These are phyloP conservation scores for Tulasnella calospora DNA, from an alignment of 768 basidiomycete genomes.

Conservation along the genomic window DNA sequence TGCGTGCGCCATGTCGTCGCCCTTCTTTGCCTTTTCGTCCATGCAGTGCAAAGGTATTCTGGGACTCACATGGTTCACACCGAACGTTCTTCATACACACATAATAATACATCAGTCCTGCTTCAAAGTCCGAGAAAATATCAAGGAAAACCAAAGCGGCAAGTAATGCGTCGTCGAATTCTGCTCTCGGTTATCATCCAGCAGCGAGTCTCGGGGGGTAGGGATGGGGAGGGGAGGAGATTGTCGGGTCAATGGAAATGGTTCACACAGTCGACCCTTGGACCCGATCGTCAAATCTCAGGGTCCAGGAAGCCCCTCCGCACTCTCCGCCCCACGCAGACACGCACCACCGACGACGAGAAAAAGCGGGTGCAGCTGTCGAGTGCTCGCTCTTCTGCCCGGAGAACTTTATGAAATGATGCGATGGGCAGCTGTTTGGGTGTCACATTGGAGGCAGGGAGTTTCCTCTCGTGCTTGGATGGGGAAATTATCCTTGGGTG, in stretches of 20 bases:
- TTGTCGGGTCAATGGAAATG: neutral
- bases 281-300: slow-evolving; percentile 10
- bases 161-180: neutral
- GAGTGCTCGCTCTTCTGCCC: neutral
- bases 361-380: neutral
- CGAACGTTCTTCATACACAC: neutral
- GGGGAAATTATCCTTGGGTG: too few species aligned
- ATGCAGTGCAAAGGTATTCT: neutral
- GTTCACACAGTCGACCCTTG: slow-evolving; percentile 8
- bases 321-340: neutral
- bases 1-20: neutral
- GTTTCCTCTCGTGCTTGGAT: too few species aligned
- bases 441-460: neutral
- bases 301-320: neutral
- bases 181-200: neutral
- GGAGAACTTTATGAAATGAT: neutral
- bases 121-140: neutral
- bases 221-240: neutral
- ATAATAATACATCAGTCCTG: neutral
- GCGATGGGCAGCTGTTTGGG: neutral
- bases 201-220: neutral
- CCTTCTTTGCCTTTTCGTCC: neutral
- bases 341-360: neutral
- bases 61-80: neutral
- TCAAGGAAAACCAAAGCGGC: neutral